phyloP scores from a whole-genome alignment of 371 early-diverging fungal species.

The Apophysomyces sp. region DNA sequence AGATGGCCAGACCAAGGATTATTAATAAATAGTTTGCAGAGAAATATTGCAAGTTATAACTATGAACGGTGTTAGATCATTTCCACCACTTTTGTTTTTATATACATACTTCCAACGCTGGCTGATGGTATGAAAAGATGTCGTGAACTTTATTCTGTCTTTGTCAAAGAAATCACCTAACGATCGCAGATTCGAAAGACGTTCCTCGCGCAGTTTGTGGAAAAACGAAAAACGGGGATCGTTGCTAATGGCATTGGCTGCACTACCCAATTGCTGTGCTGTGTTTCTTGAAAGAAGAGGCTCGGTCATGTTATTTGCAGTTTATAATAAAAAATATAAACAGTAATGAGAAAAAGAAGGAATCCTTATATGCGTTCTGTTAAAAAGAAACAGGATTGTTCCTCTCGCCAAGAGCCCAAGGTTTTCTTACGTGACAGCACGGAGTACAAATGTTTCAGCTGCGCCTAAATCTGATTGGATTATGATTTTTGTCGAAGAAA shows the following conservation, averaged over 20 bases:
- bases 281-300: conserved; percentile 10
- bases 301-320: not conserved
- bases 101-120: conserved; percentile 53
- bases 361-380: no score
- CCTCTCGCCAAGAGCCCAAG: no score
- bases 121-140: conserved; percentile 42
- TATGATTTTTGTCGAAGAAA: no score
- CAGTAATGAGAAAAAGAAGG: not conserved
- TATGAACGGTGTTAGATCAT: conserved; percentile 11
- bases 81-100: not conserved
- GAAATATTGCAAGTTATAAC: conserved; percentile 64
- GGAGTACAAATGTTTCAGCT: no score
- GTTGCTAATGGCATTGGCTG: conserved; percentile 28
- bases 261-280: conserved; percentile 23
- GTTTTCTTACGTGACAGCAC: no score
- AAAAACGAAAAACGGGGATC: conserved; percentile 44
- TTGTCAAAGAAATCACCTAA: conserved; percentile 64
- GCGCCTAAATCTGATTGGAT: no score
- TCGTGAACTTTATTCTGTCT: conserved; percentile 56
- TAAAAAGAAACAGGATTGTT: no score
- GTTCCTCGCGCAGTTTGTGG: conserved; percentile 37
- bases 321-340: not conserved
- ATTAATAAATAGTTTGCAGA: conserved; percentile 68
- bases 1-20: conserved; percentile 54
- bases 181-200: conserved; percentile 52